phyloP scores from a whole-genome alignment of 352 stramenopile species.

The Globisporangium sylvaticum region DNA sequence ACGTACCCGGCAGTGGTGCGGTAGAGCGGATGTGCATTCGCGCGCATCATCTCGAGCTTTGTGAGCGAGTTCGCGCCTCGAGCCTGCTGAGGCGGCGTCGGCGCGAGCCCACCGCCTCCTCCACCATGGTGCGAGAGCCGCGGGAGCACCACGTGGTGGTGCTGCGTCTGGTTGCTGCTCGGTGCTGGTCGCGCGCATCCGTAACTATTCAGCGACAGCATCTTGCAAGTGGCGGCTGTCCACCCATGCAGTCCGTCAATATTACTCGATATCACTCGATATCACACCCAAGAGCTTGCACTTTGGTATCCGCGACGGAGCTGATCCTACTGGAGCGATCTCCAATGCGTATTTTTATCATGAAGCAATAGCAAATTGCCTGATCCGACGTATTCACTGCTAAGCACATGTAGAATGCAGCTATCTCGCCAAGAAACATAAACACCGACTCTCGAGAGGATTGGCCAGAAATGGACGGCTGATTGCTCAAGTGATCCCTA shows the following conservation, averaged over 20 bases:
- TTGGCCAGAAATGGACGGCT: no score
- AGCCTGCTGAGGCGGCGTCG: conserved; percentile 18
- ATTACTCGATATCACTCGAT: neutral
- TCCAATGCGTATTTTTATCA: no score
- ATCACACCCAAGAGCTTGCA: neutral
- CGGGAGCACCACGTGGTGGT: conserved; percentile 29
- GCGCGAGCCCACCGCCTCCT: neutral
- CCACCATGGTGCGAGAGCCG: conserved; percentile 28
- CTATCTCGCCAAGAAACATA: no score
- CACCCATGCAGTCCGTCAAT: neutral
- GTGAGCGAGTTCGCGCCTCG: conserved; percentile 38
- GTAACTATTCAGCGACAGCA: conserved; percentile 23
- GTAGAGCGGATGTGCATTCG: conserved; percentile 42
- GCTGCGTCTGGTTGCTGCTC: conserved; percentile 17
- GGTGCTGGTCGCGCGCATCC: conserved; percentile 12
- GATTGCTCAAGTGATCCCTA: no score
- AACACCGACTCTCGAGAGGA: no score
- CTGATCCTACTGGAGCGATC: neutral
- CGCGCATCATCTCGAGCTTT: conserved; percentile 48
- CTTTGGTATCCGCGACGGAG: neutral
- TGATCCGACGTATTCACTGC: no score
- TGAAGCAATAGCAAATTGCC: no score
- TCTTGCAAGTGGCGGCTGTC: conserved; percentile 8
- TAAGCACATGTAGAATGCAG: no score
- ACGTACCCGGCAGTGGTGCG: conserved; percentile 45